Conservation (phyloP, 1,284 basidiomycete species). For the Microstroma glucosiphilum region DNA sequence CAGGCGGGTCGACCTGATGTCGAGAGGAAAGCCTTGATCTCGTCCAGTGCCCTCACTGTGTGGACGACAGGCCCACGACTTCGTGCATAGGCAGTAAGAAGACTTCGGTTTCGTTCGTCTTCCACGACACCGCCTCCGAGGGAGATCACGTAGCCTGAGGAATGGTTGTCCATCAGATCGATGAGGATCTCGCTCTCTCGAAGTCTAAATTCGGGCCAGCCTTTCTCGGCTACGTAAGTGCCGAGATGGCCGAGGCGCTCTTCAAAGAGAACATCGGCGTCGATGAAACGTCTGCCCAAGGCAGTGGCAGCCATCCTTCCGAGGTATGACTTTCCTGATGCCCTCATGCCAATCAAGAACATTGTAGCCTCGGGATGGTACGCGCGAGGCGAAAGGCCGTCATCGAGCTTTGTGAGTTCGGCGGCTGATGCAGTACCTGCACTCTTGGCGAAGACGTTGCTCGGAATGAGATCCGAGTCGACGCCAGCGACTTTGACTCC, state of each 20-base stretch:
- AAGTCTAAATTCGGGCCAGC: slow-evolving; percentile 70
- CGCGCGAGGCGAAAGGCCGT: slow-evolving; percentile 26
- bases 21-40: slow-evolving; percentile 74
- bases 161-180: slow-evolving; percentile 46
- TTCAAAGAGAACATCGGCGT: slow-evolving; percentile 79
- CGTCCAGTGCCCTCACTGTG: slow-evolving; percentile 64
- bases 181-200: slow-evolving; percentile 51
- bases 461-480: slow-evolving; percentile 57
- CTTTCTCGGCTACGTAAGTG: slow-evolving; percentile 69
- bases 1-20: slow-evolving; percentile 67
- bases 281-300: slow-evolving; percentile 72
- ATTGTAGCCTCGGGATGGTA: slow-evolving; percentile 62
- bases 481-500: slow-evolving; percentile 82
- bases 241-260: slow-evolving; percentile 62
- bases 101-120: slow-evolving; percentile 59
- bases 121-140: slow-evolving; percentile 97
- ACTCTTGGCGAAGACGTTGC: slow-evolving; percentile 43
- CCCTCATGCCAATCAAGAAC: slow-evolving; percentile 90
- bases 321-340: slow-evolving; percentile 88
- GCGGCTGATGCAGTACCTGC: slow-evolving; percentile 26
- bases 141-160: slow-evolving; percentile 57
- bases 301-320: slow-evolving; percentile 70
- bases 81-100: slow-evolving; percentile 65
- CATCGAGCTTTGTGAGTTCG: slow-evolving; percentile 16
- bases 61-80: slow-evolving; percentile 64